Evolutionary conservation across 2,329 filamentous ascomycete species (phyloP).

Genomic region (Aspergillus neotritici): DNA sequence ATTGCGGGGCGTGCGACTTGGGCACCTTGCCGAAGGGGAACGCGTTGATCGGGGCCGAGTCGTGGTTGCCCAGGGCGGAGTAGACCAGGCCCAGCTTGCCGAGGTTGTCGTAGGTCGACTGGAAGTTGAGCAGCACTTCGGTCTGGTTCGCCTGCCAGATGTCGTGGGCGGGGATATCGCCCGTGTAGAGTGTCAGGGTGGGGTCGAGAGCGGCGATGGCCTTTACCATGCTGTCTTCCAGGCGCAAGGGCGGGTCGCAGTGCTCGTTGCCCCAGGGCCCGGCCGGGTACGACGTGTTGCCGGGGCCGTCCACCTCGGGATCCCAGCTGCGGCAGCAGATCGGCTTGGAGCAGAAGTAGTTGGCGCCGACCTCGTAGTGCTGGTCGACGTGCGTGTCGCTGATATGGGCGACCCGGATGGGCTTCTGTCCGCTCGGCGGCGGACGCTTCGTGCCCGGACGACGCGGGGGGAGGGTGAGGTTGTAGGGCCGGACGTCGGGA

Average conservation of each 20-base stretch:
- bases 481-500: conserved; percentile 42
- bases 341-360: conserved; percentile 52
- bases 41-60: conserved; percentile 50
- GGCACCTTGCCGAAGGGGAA: conserved; percentile 42
- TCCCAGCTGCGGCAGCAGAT: conserved; percentile 54
- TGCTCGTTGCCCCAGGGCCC: conserved; percentile 50
- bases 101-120: conserved; percentile 47
- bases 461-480: conserved; percentile 41
- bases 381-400: conserved; percentile 57
- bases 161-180: conserved; percentile 53
- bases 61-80: conserved; percentile 54
- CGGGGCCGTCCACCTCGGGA: conserved; percentile 44
- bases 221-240: conserved; percentile 50
- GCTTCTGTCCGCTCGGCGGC: conserved; percentile 43
- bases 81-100: conserved; percentile 44
- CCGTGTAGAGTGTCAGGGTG: conserved; percentile 55
- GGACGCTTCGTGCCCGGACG: conserved; percentile 37
- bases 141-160: conserved; percentile 34
- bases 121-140: conserved; percentile 34
- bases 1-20: conserved; percentile 40
- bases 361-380: conserved; percentile 50
- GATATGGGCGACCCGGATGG: conserved; percentile 54
- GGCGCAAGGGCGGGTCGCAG: conserved; percentile 48
- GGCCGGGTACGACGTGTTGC: conserved; percentile 46
- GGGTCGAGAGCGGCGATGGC: conserved; percentile 42